These are phyloP conservation scores for Pisolithus sp. DNA, from an alignment of 768 basidiomycete genomes.

Conservation along the genomic window DNA sequence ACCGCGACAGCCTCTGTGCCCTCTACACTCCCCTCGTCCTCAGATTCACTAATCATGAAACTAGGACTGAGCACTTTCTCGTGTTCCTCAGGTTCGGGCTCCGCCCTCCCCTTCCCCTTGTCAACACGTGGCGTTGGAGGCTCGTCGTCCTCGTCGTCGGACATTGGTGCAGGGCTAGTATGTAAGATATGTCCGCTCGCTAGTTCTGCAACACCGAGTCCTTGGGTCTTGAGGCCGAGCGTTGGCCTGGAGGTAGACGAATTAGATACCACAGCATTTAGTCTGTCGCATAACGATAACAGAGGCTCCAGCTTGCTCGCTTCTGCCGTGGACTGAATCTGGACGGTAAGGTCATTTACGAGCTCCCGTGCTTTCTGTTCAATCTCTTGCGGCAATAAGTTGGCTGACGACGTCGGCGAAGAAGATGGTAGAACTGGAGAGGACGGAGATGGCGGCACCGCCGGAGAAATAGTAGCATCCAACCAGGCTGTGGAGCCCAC, in stretches of 20 bases:
- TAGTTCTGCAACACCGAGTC: conserved; percentile 12
- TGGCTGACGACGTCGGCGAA: conserved; percentile 2
- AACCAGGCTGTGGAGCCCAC: too few relatives aligned
- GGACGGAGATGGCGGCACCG: background rate
- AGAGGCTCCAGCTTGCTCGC: conserved; percentile 60
- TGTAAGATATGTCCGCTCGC: conserved; percentile 25
- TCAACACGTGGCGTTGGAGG: conserved; percentile 61
- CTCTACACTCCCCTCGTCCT: conserved; percentile 41
- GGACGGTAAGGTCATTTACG: conserved; percentile 42
- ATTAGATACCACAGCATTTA: conserved; percentile 51
- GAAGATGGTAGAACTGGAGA: conserved; percentile 16
- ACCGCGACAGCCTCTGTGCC: conserved; percentile 20
- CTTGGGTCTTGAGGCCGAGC: conserved; percentile 37
- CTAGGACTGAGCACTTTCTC: conserved; percentile 72
- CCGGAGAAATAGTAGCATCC: background rate
- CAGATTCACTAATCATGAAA: conserved; percentile 46
- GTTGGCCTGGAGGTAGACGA: conserved; percentile 38
- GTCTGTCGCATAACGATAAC: conserved; percentile 63
- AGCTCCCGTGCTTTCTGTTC: conserved; percentile 46
- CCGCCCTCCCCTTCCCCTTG: conserved; percentile 73
- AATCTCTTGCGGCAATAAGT: conserved; percentile 27
- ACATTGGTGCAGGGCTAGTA: background rate
- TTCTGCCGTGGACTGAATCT: conserved; percentile 54
- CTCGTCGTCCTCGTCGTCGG: conserved; percentile 22
- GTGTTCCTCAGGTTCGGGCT: conserved; percentile 58